Base-by-base conservation (phyloP, 2,329 filamentous ascomycete species). In the Cladosporium cucumerinum region DNA sequence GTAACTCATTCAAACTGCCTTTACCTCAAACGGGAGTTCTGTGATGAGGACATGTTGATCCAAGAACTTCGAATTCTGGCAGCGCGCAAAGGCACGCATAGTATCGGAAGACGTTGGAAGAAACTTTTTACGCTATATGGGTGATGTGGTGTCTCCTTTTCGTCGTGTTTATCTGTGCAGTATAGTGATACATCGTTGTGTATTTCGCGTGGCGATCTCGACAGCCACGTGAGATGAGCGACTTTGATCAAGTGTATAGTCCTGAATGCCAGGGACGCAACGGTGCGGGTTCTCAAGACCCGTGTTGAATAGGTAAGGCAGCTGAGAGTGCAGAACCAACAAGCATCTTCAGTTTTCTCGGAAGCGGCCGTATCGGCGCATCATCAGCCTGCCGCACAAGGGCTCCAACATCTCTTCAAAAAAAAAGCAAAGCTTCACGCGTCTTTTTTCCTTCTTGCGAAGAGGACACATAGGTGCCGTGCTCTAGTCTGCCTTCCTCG, bases 401-500 rank as follows among this genome's bases (percentile, higher is more conserved):
- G 5, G n/a, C 3, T 30, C 26, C 8, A 21, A 6, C 8, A 32
- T 21, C 26, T 46, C 39, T 11, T 16, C n/a, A 5, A 46, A 5
- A 4, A 30, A 30, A 30, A 3, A 8, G 25, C 51, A 18, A 18
- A 21, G 10, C n/a, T 30, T 8, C 21, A 11, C 14, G 51, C 51
- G 26, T 54, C 26, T 5, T 5, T n/a, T 21, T 10, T n/a, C 10
- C 1, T 5, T 28, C 7, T 28, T 7, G 49, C 25, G 18, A 32
- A 32, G 30, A 32, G 28, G 8, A 5, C 18, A 18, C 51, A 32
- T 8, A 21, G 5, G 10, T 11, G 30, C 8, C 12, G 26, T 11
- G n/a, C 65, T 75, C 73, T 36, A 62, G 49, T 62, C 55, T 23
- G 21, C 34, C 3, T 16, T 30, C 16, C 34, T 55, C 23, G 10